Percentiles rank a stretch among this genome's conserved stretches.
Conservation (phyloP, 176 grass and related monocot species). For the Panicum miliaceum region DNA sequence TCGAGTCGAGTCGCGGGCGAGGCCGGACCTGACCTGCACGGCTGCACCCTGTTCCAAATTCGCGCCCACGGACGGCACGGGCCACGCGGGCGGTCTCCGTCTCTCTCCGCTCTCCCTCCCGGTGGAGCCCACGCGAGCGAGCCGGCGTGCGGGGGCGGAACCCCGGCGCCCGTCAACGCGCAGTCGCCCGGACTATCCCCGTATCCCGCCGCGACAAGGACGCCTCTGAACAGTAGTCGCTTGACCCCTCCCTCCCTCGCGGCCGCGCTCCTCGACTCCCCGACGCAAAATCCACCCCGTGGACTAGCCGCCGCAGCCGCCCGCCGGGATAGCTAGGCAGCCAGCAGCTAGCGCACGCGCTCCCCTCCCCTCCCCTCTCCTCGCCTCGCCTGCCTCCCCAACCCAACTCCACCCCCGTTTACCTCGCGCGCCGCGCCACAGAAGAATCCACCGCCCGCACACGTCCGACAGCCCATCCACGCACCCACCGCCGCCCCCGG, state of each 20-base stretch:
- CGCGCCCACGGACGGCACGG: not conserved
- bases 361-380: not conserved
- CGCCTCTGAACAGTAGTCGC: not conserved
- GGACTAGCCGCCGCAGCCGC: not conserved
- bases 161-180: slow-evolving; percentile 8
- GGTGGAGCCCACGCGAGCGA: not conserved
- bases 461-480: not conserved
- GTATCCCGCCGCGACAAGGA: not conserved
- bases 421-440: slow-evolving; percentile 9
- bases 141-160: slow-evolving; percentile 14
- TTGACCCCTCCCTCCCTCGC: not conserved
- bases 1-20: not conserved
- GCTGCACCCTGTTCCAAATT: too few relatives aligned
- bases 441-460: not conserved
- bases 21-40: not conserved
- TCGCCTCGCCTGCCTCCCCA: not conserved
- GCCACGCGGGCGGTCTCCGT: not conserved
- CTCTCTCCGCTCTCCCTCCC: too few relatives aligned
- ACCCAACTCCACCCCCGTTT: not conserved
- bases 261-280: not conserved
- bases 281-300: not conserved
- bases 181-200: slow-evolving; percentile 18
- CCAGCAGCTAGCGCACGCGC: not conserved
- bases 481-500: too few relatives aligned
- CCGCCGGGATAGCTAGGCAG: not conserved